Evolutionary conservation across 176 grass and related monocot genomes (phyloP), one percentile per base, ranked within the genome.

Genomic region (Pontederia paniculata): DNA sequence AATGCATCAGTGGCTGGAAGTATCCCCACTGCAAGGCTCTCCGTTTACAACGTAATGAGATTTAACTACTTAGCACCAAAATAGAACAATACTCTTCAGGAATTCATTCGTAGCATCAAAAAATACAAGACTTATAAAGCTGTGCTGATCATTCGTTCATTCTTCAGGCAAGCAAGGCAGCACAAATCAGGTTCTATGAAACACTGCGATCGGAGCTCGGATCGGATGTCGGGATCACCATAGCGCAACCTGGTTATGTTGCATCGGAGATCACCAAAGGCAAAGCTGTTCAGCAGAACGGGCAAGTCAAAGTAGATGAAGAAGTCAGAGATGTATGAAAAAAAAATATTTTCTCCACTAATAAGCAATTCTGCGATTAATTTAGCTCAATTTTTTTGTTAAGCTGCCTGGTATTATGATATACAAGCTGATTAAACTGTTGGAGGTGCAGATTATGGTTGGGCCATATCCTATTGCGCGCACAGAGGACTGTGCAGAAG

Each of bases 261-360:
- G 78, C 79, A 16, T 93, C 88, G 43, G 84, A 93, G 71, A 58
- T 93, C 62, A 93, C 88, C 55, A 93, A 79, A 80, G 88, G 88
- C 60, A 93, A 86, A 63, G 78, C 75, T 12, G 22, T 93, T 42
- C 82, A 86, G 49, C 86, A 93, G 63, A 75, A 81, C 4, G 88
- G 88, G 71, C 55, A 68, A 19, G 75, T 83, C 42, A 75, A 80
- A 51, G 13, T 17, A 5, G 54, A 65, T 86, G 52, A 76, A 86
- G 52, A 72, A 86, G 79, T 72, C 78, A 48, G 78, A 82, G 12
- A 78, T 72, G 17, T 77, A 86, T 44, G 82, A 86, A 71, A 2
- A 41, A 1, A 2, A 57, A 16, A 45, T 54, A 0, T 19, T 19
- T 12, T 28, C 16, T 20, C 22, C 9, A 54, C 14, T 17, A 14